Evolutionary conservation across 163 green algal species (phyloP), one percentile per base, ranked within the genome.

Genomic region (Coccomyxa subellipsoidea): DNA sequence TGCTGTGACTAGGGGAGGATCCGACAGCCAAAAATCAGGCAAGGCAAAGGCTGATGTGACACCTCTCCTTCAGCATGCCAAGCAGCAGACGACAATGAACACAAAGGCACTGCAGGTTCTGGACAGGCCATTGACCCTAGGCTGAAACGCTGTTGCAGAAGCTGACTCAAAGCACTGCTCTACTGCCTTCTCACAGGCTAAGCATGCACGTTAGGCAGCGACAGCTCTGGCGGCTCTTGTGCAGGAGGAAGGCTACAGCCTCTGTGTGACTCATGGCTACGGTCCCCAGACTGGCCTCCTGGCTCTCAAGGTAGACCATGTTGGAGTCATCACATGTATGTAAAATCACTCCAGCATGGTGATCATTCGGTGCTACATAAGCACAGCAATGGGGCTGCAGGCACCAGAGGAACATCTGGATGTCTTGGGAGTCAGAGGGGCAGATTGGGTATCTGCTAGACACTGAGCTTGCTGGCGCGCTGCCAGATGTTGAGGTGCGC

Each of bases 391-490:
- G 38, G n/a, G n/a, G 12, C 7, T n/a, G 18, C 82, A 73, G 54
- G 59, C 72, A 66, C 35, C 78, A n/a, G 38, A 76, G 25, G 59
- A 73, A 1, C 21, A 47, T 5, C 78, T 89, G 69, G 85, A 89
- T 75, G 79, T 88, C 32, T 69, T 89, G 78, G 85, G 85, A 88
- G 79, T 80, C 75, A 7, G 82, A 89, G 84, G 85, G 85, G 1
- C 80, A 85, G 80, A 84, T 89, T 54, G 85, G 85, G 2, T 88
- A 84, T 38, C 15, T 89, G 18, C 69, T 80, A 12, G 76, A 80
- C 21, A 36, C 23, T 9, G 76, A 66, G 38, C 38, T 80, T 12
- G 23, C 37, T 27, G 37, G 84, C 27, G 80, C 85, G 75, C 69
- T 80, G 47, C 69, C 80, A 72, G 54, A 84, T 59, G 76, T 12